Evolutionary conservation across 2,329 filamentous ascomycete species (phyloP).

Genomic region (Fusarium metavorans): DNA sequence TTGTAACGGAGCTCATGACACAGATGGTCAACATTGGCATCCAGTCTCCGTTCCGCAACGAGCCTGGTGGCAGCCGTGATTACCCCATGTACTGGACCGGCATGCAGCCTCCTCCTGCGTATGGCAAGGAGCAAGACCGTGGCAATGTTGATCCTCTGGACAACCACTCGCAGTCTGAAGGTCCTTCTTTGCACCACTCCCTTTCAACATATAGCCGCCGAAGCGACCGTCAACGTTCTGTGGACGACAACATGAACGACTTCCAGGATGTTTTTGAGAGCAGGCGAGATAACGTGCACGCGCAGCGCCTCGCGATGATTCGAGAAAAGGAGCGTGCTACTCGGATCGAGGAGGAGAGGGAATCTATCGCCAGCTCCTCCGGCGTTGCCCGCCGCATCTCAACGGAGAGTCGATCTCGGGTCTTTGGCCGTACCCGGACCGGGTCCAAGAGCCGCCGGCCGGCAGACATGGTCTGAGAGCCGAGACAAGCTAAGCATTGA

Average conservation of each 20-base stretch:
- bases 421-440: slow-evolving; percentile 48
- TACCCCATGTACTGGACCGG: slow-evolving; percentile 71
- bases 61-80: slow-evolving; percentile 77
- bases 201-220: slow-evolving; percentile 30
- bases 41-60: slow-evolving; percentile 74
- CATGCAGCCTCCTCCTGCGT: slow-evolving; percentile 50
- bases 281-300: slow-evolving; percentile 52
- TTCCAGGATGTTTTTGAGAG: slow-evolving; percentile 61
- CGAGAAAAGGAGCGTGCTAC: slow-evolving; percentile 52
- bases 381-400: slow-evolving; percentile 41
- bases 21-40: slow-evolving; percentile 87
- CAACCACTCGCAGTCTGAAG: slow-evolving; percentile 22
- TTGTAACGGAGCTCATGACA: slow-evolving; percentile 90
- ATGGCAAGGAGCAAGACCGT: slow-evolving; percentile 45
- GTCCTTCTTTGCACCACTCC: slow-evolving; percentile 19
- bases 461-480: slow-evolving; percentile 45
- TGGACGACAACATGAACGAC: slow-evolving; percentile 53
- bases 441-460: slow-evolving; percentile 45
- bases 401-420: slow-evolving; percentile 44
- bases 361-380: slow-evolving; percentile 45
- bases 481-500: neutral
- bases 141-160: slow-evolving; percentile 25
- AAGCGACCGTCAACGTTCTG: slow-evolving; percentile 37
- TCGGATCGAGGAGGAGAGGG: slow-evolving; percentile 43
- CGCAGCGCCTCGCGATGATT: slow-evolving; percentile 53